Evolutionary conservation across 495 filamentous ascomycete genomes (phyloP), one percentile per base, ranked within the genome.

Genomic region (Aspergillus wentii): DNA sequence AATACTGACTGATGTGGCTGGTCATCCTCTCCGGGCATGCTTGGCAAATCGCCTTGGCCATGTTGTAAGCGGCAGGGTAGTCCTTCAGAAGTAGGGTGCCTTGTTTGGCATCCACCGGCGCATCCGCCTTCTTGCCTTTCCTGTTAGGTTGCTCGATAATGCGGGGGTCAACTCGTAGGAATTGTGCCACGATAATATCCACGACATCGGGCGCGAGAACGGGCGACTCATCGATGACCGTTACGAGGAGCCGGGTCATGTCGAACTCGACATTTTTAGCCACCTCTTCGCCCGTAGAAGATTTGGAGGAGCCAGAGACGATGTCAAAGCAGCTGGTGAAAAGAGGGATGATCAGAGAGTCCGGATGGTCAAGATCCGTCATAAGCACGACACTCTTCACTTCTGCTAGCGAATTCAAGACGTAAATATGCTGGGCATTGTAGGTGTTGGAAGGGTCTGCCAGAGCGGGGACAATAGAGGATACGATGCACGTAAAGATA

Each of bases 141-240:
- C 56, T 64, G 22, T 39, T 46, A 17, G 52, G 52, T 30, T 55
- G 74, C 6, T 70, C 63, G 16, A 78, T 35, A 13, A 68, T 64
- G 16, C 71, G 69, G 8, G 82, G 82, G 38, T 87, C 87, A 2
- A 87, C 87, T 43, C 92, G 79, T 30, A 97, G 69, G 53, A 99
- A 99, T 57, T 99, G 92, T 3, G 88, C 88, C 44, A 97, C 81
- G 42, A 99, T 88, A 9, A 90, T 80, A 52, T 99, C 91, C n/a
- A 96, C 75, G 1, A 92, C 86, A 41, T 87, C 80, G 0, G 79
- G 63, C 0, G 94, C 86, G 2, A 99, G 69, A n/a, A 75, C 79
- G 10, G 74, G 66, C 25, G 82, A 81, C 59, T 99, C 92, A 46
- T 97, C 94, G 16, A 97, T 82, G 28, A 99, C 69, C 3, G 80